Percentiles rank a stretch among this genome's conserved stretches.
Evolutionary conservation across 192 early-diverging fungal species (phyloP).

Genomic region (Entomortierella beljakovae): DNA sequence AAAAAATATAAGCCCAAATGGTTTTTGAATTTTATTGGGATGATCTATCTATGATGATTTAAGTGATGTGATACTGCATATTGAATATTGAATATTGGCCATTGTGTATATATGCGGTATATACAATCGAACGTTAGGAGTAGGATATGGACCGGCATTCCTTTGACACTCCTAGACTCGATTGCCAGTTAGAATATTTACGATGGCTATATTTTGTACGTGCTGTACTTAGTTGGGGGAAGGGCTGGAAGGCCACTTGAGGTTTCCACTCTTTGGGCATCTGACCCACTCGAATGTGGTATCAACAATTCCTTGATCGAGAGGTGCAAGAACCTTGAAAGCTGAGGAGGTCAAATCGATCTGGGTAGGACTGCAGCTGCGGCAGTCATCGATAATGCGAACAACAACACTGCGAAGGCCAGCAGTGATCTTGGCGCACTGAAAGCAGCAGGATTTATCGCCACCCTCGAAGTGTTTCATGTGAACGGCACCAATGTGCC

Average conservation of each 20-base stretch:
- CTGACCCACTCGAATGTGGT: constrained; percentile 22
- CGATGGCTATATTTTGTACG: background rate
- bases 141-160: background rate
- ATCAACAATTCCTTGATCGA: constrained; percentile 19
- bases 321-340: constrained; percentile 12
- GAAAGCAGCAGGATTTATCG: constrained; percentile 19
- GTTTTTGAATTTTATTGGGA: no score
- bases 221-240: constrained; percentile 16
- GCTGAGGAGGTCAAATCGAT: constrained; percentile 33
- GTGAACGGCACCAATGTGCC: constrained; percentile 43
- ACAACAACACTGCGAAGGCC: constrained; percentile 22
- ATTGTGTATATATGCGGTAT: no score
- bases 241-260: constrained; percentile 41
- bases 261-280: constrained; percentile 26
- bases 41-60: no score
- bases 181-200: background rate
- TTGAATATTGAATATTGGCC: no score
- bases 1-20: no score
- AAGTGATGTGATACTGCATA: no score
- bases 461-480: constrained; percentile 3
- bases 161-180: background rate
- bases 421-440: constrained; percentile 42
- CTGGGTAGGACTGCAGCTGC: constrained; percentile 11
- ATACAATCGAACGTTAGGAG: no score
- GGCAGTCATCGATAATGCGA: constrained; percentile 45